These are phyloP conservation scores for Blastobotrys parvus DNA, from an alignment of 805 yeast species.

Conservation along the genomic window DNA sequence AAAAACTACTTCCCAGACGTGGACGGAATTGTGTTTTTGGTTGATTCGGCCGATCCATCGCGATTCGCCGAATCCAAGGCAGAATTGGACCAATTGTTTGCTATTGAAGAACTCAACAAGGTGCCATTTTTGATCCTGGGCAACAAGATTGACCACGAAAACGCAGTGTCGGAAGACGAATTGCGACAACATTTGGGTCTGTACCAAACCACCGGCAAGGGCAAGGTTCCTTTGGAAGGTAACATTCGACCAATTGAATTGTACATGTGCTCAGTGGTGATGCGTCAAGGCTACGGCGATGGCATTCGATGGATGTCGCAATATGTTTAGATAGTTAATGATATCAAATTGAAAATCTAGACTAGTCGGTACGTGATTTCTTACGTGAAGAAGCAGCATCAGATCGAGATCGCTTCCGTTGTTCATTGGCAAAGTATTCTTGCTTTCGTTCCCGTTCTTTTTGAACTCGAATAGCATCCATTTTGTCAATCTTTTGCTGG, in stretches of 20 bases:
- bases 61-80: conserved; percentile 92
- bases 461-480: conserved; percentile 59
- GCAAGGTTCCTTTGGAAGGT: conserved; percentile 56
- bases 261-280: conserved; percentile 94
- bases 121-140: conserved; percentile 95
- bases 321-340: conserved; percentile 49
- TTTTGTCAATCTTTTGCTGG: conserved; percentile 66
- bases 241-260: conserved; percentile 87
- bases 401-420: conserved; percentile 11
- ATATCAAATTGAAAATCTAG: neutral
- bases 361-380: neutral
- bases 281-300: conserved; percentile 98
- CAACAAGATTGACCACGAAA: conserved; percentile 90
- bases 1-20: conserved; percentile 99
- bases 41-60: conserved; percentile 94
- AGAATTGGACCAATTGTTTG: conserved; percentile 87
- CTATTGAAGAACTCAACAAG: conserved; percentile 78
- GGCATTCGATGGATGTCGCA: conserved; percentile 98
- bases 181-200: conserved; percentile 84
- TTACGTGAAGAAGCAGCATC: neutral
- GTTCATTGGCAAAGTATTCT: conserved; percentile 62
- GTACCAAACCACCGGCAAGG: conserved; percentile 85
- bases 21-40: conserved; percentile 91
- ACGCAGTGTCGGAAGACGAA: conserved; percentile 92
- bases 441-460: conserved; percentile 80